Conservation (phyloP, 345 rosid genomes). For the Eutrema japonicum region DNA sequence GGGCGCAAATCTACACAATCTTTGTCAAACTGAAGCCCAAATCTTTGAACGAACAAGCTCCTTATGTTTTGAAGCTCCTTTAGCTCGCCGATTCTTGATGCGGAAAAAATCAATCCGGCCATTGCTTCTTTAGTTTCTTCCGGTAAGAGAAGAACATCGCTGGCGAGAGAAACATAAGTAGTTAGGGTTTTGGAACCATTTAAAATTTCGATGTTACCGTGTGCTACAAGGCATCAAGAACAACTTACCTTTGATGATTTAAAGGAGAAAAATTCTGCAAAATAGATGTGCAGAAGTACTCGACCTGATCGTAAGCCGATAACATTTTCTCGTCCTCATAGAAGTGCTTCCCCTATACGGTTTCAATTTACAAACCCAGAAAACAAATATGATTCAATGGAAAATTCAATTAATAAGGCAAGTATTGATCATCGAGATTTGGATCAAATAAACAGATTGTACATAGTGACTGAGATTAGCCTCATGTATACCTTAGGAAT, state of each 20-base stretch:
- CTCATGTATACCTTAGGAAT: slow-evolving; percentile 39
- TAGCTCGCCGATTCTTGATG: slow-evolving; percentile 55
- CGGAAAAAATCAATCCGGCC: slow-evolving; percentile 48
- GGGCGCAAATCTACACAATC: slow-evolving; percentile 39
- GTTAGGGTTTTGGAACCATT: neutral
- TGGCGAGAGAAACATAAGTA: neutral
- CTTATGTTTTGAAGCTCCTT: slow-evolving; percentile 40
- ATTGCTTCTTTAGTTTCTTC: slow-evolving; percentile 43
- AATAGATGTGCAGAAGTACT: slow-evolving; percentile 41
- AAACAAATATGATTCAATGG: neutral
- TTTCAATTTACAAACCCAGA: slow-evolving; percentile 2
- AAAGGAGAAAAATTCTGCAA: slow-evolving; percentile 19
- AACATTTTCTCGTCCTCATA: slow-evolving; percentile 44
- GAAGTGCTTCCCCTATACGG: slow-evolving; percentile 38
- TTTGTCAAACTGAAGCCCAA: slow-evolving; percentile 43
- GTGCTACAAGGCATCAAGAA: slow-evolving; percentile 10
- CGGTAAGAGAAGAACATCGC: slow-evolving; percentile 38
- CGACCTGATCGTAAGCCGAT: slow-evolving; percentile 47
- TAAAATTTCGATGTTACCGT: neutral
- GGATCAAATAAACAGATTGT: neutral
- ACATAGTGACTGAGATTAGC: neutral
- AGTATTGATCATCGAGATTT: neutral
- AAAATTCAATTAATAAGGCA: neutral
- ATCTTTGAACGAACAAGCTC: slow-evolving; percentile 38
- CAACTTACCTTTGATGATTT: slow-evolving; percentile 15